Percentiles rank a stretch among this genome's conserved stretches.
These are phyloP conservation scores for Dictyostelium capitatum DNA, from an alignment of 78 protist genomes.

Conservation along the genomic window DNA sequence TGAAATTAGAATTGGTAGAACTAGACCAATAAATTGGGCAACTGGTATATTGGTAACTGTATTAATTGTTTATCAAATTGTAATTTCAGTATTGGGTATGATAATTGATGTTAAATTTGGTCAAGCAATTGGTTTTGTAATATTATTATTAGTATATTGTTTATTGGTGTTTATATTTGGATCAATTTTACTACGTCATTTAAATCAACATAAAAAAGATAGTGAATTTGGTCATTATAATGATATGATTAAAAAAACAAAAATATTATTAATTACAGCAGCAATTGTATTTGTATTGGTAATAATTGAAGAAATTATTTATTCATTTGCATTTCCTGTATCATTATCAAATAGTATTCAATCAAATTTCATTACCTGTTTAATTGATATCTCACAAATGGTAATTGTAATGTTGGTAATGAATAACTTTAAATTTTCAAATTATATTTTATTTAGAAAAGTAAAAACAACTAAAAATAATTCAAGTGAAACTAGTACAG, in stretches of 20 bases:
- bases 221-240: neutral
- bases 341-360: neutral
- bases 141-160: constrained; percentile 13
- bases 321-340: neutral
- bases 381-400: constrained; percentile 6
- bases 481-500: neutral
- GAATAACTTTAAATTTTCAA: neutral
- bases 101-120: neutral
- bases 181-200: neutral
- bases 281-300: neutral
- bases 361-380: neutral
- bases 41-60: neutral
- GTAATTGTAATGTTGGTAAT: neutral
- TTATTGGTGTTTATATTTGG: neutral
- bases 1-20: neutral
- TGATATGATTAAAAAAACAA: constrained; percentile 31
- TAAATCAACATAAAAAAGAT: constrained; percentile 24
- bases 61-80: neutral
- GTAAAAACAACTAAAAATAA: neutral
- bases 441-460: constrained; percentile 11
- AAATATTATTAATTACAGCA: neutral
- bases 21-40: neutral
- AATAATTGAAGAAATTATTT: neutral
- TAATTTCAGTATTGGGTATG: neutral
- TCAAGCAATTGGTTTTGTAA: constrained; percentile 20